Base-by-base conservation (phyloP, 1,284 basidiomycete species). In the Meira miltonrushii region DNA sequence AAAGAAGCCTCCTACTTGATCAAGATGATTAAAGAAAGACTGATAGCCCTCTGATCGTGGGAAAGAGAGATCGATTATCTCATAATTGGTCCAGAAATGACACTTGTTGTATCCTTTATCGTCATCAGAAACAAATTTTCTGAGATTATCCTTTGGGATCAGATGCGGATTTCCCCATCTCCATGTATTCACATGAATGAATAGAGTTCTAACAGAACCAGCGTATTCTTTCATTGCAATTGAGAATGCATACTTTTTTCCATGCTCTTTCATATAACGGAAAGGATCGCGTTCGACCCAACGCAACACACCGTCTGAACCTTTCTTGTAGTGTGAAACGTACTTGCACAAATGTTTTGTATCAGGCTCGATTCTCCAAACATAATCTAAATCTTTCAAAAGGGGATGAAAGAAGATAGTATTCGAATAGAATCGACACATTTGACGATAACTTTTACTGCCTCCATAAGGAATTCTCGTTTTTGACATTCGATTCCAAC, bases 321-420 rank as follows among this genome's bases (percentile, higher is more conserved):
- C 46, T 25, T 19, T 15, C 13, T 23, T 48, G 7, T 23, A 48
- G 12, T 48, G 46, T 33, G 50, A 53, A 7, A 25, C 41, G 41
- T 46, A 37, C 41, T 53, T 38, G 25, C 46, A 61, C 15, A 38
- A 21, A 15, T 54, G 53, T 6, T 15, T 23, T 12, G 39, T 55
- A 15, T 57, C 46, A 23, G 62, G 62, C 59, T 65, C 62, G 12
- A 65, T 49, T 25, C 62, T 48, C 62, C 62, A 65, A 38, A 59
- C 58, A 46, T 60, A 65, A 19, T 65, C 53, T 19, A 63, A 33
- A 41, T 65, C 48, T n/a, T 50, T 17, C 19, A 56, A 40, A 15
- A 65, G 44, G 6, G 61, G 61, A 48, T 65, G 62, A 1, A 43
- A 13, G 43, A 25, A 65, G 25, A 65, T 59, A 46, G 50, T 6